phyloP scores from a whole-genome alignment of 768 basidiomycete species.

The Russula compacta region DNA sequence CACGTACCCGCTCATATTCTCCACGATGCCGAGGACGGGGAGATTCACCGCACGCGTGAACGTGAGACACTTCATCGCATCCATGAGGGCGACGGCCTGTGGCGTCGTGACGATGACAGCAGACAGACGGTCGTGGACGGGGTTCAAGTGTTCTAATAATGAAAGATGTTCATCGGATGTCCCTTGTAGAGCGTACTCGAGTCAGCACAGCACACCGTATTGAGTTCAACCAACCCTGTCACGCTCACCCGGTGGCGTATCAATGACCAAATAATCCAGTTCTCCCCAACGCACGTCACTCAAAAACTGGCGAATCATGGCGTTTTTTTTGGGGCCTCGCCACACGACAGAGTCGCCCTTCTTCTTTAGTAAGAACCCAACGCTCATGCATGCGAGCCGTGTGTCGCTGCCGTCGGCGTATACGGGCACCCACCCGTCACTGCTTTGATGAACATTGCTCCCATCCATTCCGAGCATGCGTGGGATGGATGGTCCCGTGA shows the following conservation, averaged over 20 bases:
- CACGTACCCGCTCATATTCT: constrained; percentile 98
- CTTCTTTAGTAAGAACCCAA: constrained; percentile 87
- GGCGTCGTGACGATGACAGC: constrained; percentile 95
- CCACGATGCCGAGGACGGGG: constrained; percentile 85
- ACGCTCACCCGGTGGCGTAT: constrained; percentile 87
- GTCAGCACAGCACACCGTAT: background rate
- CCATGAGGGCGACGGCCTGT: constrained; percentile 91
- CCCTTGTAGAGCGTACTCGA: constrained; percentile 39
- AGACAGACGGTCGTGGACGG: constrained; percentile 66
- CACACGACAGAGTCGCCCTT: constrained; percentile 93
- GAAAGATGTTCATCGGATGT: constrained; percentile 99
- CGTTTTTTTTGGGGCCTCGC: constrained; percentile 98
- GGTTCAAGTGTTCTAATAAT: constrained; percentile 85
- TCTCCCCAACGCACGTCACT: constrained; percentile 94
- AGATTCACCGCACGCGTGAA: constrained; percentile 85
- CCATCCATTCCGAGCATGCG: constrained; percentile 91
- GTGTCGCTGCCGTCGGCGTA: constrained; percentile 77
- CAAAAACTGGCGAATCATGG: constrained; percentile 94
- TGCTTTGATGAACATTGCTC: constrained; percentile 84
- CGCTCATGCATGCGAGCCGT: constrained; percentile 89
- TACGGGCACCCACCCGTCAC: constrained; percentile 96
- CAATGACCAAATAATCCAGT: constrained; percentile 87
- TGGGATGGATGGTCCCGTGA: constrained; percentile 91
- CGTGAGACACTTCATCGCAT: constrained; percentile 92
- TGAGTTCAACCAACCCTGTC: background rate